A percentile compares a stretch with the other conserved stretches of the same genome.
These are phyloP conservation scores for Peronospora belbahrii DNA, from an alignment of 352 stramenopile genomes.

Conservation along the genomic window DNA sequence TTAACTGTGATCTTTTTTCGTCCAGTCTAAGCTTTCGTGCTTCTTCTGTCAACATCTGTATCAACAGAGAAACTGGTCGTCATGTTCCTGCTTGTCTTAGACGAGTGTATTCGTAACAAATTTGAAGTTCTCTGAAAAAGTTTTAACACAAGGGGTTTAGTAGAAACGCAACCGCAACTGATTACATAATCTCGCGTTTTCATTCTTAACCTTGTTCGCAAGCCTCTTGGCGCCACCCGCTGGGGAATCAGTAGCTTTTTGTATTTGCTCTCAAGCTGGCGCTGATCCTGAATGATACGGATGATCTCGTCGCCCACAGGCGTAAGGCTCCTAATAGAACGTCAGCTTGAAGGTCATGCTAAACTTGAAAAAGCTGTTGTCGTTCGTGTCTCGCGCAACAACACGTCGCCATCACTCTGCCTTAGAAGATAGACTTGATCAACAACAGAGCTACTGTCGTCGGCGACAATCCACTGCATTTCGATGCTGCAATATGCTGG, in stretches of 20 bases:
- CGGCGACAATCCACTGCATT: too few relatives aligned
- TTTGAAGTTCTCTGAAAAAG: constrained; percentile 91
- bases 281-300: constrained; percentile 88
- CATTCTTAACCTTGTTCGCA: constrained; percentile 90
- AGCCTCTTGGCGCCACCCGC: constrained; percentile 78
- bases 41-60: constrained; percentile 52
- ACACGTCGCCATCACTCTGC: too few relatives aligned
- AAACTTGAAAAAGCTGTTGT: constrained; percentile 12
- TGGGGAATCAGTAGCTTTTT: constrained; percentile 88
- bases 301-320: constrained; percentile 87
- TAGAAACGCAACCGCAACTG: too few relatives aligned
- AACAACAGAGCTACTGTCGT: too few relatives aligned
- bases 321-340: constrained; percentile 56
- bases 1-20: constrained; percentile 66
- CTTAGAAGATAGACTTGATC: too few relatives aligned
- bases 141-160: too few relatives aligned
- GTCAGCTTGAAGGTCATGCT: constrained; percentile 52
- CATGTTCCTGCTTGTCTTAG: constrained; percentile 89
- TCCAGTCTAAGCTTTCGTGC: constrained; percentile 68
- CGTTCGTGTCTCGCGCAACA: constrained; percentile 7
- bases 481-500: too few relatives aligned
- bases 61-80: constrained; percentile 66
- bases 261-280: constrained; percentile 80
- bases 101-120: constrained; percentile 86
- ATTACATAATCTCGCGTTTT: constrained; percentile 89